Conservation (phyloP, 345 rosid genomes). For the Schrenkiella parvula region DNA sequence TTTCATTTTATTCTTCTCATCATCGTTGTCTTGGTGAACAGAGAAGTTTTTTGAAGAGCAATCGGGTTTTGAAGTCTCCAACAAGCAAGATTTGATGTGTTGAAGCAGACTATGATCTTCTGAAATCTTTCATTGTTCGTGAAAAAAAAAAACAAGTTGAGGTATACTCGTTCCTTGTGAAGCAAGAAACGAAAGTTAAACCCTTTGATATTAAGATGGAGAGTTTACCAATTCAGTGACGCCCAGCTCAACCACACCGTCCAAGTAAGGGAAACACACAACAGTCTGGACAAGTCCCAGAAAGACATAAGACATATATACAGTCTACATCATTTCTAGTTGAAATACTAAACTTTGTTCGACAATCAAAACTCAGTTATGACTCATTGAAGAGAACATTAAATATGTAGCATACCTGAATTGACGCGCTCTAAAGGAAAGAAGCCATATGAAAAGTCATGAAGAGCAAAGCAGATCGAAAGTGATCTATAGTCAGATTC, state of each 20-base stretch:
- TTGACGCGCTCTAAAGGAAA: slow-evolving; percentile 74
- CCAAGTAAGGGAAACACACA: slow-evolving; percentile 80
- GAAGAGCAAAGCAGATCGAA: not conserved
- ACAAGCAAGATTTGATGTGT: slow-evolving; percentile 69
- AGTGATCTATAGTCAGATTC: slow-evolving; percentile 8
- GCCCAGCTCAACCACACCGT: slow-evolving; percentile 89
- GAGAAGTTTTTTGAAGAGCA: slow-evolving; percentile 47
- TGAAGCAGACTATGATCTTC: slow-evolving; percentile 72
- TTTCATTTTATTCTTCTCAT: slow-evolving; percentile 36
- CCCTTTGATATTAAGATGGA: not conserved
- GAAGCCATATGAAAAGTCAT: slow-evolving; percentile 13
- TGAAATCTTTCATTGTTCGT: slow-evolving; percentile 45
- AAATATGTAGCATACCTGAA: slow-evolving; percentile 58
- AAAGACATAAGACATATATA: slow-evolving; percentile 1
- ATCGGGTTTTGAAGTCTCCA: slow-evolving; percentile 64
- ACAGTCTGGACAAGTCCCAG: slow-evolving; percentile 60
- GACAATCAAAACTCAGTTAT: not conserved
- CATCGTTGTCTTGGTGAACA: slow-evolving; percentile 40
- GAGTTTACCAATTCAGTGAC: slow-evolving; percentile 76
- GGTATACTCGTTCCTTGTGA: not conserved
- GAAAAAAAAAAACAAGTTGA: slow-evolving; percentile 9
- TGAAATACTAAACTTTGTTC: not conserved
- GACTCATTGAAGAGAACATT: not conserved
- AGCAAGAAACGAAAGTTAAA: slow-evolving; percentile 14
- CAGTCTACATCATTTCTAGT: not conserved